Base-by-base conservation (phyloP, 2,329 filamentous ascomycete genomes). In the Fusarium praegraminearum region DNA sequence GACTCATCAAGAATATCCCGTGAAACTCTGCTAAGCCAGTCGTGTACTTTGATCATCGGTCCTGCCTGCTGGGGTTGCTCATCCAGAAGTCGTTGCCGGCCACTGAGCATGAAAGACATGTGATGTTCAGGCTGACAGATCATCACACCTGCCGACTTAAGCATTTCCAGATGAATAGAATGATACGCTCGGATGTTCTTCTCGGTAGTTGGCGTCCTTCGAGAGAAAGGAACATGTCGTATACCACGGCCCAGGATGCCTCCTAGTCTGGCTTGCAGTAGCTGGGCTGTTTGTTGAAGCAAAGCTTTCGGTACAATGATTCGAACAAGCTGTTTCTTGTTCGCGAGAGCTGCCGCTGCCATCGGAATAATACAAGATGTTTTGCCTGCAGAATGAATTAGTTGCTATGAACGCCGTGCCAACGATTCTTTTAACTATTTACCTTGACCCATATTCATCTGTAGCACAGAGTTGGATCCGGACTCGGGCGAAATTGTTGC, bases 1-100 rank as follows among this genome's bases (percentile, higher is more conserved):
- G 84, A 90, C 73, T 92, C 90, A 66, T 92, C 90, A 0, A 92
- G 76, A 1, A 92, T 82, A 70, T 93, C 90, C 0, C 90, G 82
- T 4, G 83, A 86, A 7, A 80, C 72, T 2, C 67, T 68, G 3
- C 84, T 78, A 6, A 92, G 75, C 80, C 84, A 87, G 2, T 78
- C 67, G 32, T 91, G 86, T 0, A 83, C 80, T 1, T 78, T 77
- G 5, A 90, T 78, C 83, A 91, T 87, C 0, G 75, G 73, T 0
- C 69, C 75, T 0, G 86, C 84, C 36, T 86, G 79, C 0, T 74
- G 57, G 1, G 83, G 68, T 10, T 82, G 78, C 4, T 78, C 77
- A 43, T 90, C 85, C 0, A 85, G 81, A 1, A 91, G 76, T 2
- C 83, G 82, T 69, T 91, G 88, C 1, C 87, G 72, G 0, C 87